Conservation (phyloP, 2,329 filamentous ascomycete species). For the Cladorrhinum sp. region DNA sequence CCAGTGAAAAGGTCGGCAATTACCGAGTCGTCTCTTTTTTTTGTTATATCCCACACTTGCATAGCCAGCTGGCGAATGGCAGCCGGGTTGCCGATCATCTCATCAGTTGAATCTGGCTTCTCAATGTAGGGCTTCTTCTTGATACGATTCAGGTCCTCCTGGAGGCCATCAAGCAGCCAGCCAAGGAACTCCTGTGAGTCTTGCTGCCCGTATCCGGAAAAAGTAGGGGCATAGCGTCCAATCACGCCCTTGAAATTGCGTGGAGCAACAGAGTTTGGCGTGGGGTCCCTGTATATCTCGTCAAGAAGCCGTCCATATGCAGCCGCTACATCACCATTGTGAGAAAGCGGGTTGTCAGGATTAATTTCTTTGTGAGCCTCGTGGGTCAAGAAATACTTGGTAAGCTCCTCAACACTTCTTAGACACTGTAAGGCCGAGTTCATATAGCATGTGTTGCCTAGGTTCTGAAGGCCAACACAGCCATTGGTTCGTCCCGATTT, state of each 20-base stretch:
- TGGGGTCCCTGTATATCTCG: slow-evolving; percentile 71
- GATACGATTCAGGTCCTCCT: slow-evolving; percentile 92
- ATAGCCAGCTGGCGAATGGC: slow-evolving; percentile 83
- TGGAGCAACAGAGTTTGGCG: slow-evolving; percentile 68
- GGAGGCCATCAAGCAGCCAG: slow-evolving; percentile 88
- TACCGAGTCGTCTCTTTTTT: slow-evolving; percentile 88
- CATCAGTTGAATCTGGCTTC: slow-evolving; percentile 95
- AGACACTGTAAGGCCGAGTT: slow-evolving; percentile 96
- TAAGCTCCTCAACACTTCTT: slow-evolving; percentile 87
- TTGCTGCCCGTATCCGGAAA: slow-evolving; percentile 93
- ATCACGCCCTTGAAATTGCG: slow-evolving; percentile 79
- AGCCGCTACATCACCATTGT: slow-evolving; percentile 81
- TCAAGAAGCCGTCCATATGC: slow-evolving; percentile 74
- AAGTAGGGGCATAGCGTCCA: slow-evolving; percentile 76
- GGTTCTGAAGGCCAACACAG: slow-evolving; percentile 78
- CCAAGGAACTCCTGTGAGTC: slow-evolving; percentile 97
- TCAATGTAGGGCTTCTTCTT: slow-evolving; percentile 96
- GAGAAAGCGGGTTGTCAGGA: slow-evolving; percentile 76
- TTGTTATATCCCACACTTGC: slow-evolving; percentile 87
- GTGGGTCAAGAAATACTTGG: slow-evolving; percentile 79
- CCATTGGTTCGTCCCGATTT: slow-evolving; percentile 70
- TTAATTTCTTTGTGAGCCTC: slow-evolving; percentile 81
- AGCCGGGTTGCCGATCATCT: slow-evolving; percentile 79
- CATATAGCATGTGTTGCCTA: slow-evolving; percentile 99
- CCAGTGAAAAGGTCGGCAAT: slow-evolving; percentile 95